Evolutionary conservation across 2,329 filamentous ascomycete genomes (phyloP).

Genomic region (Calonectria pseudoturangicola): DNA sequence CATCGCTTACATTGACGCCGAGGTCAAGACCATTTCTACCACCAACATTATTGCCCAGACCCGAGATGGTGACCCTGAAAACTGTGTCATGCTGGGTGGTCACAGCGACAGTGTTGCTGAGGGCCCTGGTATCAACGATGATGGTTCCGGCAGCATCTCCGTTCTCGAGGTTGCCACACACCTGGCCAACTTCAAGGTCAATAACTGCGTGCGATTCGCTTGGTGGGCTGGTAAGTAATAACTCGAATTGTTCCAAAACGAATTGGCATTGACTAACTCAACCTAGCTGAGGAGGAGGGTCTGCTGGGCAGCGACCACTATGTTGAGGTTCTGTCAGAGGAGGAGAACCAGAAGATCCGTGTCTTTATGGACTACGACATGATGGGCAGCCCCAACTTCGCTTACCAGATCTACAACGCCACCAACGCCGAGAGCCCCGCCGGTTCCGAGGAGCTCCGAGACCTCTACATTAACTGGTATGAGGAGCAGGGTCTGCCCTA

Average conservation of each 20-base stretch:
- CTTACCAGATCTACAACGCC: conserved; percentile 82
- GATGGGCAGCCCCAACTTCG: conserved; percentile 80
- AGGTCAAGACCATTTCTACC: conserved; percentile 72
- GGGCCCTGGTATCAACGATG: conserved; percentile 85
- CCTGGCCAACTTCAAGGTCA: conserved; percentile 73
- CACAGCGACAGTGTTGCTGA: conserved; percentile 78
- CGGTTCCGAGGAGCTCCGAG: conserved; percentile 81
- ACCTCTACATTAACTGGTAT: conserved; percentile 82
- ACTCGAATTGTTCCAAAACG: neutral
- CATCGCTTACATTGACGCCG: conserved; percentile 76
- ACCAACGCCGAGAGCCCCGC: conserved; percentile 81
- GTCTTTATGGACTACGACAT: conserved; percentile 84
- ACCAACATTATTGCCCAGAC: conserved; percentile 80
- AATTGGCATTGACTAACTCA: conserved; percentile 11
- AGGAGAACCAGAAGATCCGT: conserved; percentile 78
- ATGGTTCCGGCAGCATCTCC: conserved; percentile 80
- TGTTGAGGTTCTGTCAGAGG: conserved; percentile 70
- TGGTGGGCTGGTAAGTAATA: conserved; percentile 72
- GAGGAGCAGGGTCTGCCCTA: conserved; percentile 76
- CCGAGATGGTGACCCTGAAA: conserved; percentile 73
- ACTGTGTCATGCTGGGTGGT: conserved; percentile 79
- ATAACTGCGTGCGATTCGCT: conserved; percentile 80
- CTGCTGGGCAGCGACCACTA: conserved; percentile 79
- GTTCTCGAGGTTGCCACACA: conserved; percentile 78
- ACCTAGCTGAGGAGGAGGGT: conserved; percentile 76